Percentiles rank a stretch among this genome's conserved stretches.
Conservation (phyloP, 768 basidiomycete species). For the Rhizopogon sp. region DNA sequence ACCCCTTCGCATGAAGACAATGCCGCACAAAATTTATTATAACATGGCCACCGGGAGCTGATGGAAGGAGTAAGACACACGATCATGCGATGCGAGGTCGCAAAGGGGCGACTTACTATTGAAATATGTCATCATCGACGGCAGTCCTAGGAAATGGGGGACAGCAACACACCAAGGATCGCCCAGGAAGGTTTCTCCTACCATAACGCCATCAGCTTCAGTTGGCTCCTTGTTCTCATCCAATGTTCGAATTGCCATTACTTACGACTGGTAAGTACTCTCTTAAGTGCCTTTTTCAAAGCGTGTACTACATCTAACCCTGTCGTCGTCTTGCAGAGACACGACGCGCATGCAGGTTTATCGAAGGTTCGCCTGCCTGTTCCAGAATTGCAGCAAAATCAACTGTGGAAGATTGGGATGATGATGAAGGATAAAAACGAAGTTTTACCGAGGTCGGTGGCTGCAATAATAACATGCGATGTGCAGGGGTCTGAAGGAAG, state of each 20-base stretch:
- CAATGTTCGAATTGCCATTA: slow-evolving; percentile 69
- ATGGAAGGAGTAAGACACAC: slow-evolving; percentile 4
- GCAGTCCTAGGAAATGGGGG: not conserved
- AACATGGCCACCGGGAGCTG: slow-evolving; percentile 38
- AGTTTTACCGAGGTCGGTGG: slow-evolving; percentile 67
- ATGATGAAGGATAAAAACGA: slow-evolving; percentile 43
- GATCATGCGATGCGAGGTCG: not conserved
- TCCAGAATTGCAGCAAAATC: too few relatives aligned
- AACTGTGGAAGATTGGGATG: too few relatives aligned
- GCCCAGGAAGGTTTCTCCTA: slow-evolving; percentile 69
- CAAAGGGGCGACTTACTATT: slow-evolving; percentile 43
- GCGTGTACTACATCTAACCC: slow-evolving; percentile 52
- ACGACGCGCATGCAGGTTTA: slow-evolving; percentile 71
- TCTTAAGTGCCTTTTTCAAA: slow-evolving; percentile 45
- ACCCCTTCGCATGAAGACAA: slow-evolving; percentile 37
- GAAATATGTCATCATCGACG: slow-evolving; percentile 28
- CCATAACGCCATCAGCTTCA: slow-evolving; percentile 73
- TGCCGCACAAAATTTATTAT: slow-evolving; percentile 8
- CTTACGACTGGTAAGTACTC: slow-evolving; percentile 69
- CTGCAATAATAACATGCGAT: slow-evolving; percentile 28
- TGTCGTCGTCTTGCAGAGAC: slow-evolving; percentile 66
- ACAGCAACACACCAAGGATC: slow-evolving; percentile 63
- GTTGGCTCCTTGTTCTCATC: slow-evolving; percentile 48
- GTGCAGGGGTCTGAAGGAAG: not conserved
- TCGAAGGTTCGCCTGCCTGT: slow-evolving; percentile 62